Evolutionary conservation across 2,329 filamentous ascomycete genomes (phyloP).

Genomic region (Fusarium humuli): DNA sequence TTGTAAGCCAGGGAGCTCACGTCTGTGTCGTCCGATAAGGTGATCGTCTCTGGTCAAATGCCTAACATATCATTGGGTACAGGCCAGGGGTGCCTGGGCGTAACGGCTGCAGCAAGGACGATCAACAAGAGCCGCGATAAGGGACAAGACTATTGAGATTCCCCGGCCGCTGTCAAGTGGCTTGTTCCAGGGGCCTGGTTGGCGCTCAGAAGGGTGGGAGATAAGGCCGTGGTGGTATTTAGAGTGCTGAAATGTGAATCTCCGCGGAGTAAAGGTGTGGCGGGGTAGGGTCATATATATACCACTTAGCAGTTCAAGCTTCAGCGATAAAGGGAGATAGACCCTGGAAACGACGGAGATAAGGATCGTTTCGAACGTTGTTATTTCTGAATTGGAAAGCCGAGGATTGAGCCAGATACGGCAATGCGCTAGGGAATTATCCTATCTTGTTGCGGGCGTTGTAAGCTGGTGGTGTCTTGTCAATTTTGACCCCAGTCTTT

Average conservation of each 20-base stretch:
- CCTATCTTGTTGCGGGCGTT: constrained; percentile 34
- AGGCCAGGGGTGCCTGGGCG: constrained; percentile 26
- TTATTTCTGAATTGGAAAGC: constrained; percentile 2
- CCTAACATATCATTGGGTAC: constrained; percentile 38
- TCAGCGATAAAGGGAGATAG: constrained; percentile 25
- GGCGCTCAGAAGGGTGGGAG: constrained; percentile 33
- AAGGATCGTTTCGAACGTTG: constrained; percentile 21
- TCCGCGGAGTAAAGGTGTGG: constrained; percentile 42
- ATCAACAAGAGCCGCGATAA: constrained; percentile 34
- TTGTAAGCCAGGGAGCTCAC: constrained; percentile 42
- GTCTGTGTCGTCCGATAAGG: constrained; percentile 41
- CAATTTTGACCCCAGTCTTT: constrained; percentile 7
- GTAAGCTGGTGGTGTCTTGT: constrained; percentile 12
- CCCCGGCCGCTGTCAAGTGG: constrained; percentile 18
- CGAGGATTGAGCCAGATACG: constrained; percentile 8
- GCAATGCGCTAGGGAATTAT: constrained; percentile 14
- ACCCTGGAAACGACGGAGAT: constrained; percentile 24
- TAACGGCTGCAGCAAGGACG: constrained; percentile 29
- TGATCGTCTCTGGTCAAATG: constrained; percentile 36
- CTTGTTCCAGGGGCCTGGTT: constrained; percentile 22
- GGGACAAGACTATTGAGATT: constrained; percentile 32
- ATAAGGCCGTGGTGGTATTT: constrained; percentile 41
- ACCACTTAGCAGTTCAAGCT: constrained; percentile 10
- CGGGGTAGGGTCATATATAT: constrained; percentile 41
- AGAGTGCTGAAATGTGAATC: constrained; percentile 39